Conservation (phyloP, 306 rosid genomes). For the Boehmeria nivea region DNA sequence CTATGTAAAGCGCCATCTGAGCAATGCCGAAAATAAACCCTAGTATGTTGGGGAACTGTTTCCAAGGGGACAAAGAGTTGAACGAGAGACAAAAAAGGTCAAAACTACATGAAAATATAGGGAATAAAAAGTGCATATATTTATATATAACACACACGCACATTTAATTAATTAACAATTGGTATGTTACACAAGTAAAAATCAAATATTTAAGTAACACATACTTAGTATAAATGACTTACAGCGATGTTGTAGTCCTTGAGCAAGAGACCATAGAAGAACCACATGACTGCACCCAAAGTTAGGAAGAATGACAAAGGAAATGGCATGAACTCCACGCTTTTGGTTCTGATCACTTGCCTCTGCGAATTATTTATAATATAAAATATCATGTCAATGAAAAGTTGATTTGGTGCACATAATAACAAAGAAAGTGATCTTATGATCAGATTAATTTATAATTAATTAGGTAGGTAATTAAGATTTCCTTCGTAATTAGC, state of each 20-base stretch:
- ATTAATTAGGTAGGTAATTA: too few species aligned
- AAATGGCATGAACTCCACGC: slow-evolving; percentile 92
- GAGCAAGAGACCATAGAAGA: slow-evolving; percentile 84
- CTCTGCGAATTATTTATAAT: slow-evolving; percentile 38
- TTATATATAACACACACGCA: too few species aligned
- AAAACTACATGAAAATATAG: not conserved
- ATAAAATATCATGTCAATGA: not conserved
- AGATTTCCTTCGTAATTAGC: too few species aligned
- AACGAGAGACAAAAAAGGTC: slow-evolving; percentile 8
- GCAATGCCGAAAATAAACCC: slow-evolving; percentile 81
- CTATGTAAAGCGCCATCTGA: slow-evolving; percentile 67
- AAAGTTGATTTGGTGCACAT: too few species aligned
- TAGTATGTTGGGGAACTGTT: slow-evolving; percentile 75
- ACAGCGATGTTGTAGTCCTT: slow-evolving; percentile 84
- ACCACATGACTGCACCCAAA: slow-evolving; percentile 84
- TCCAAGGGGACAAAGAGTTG: not conserved
- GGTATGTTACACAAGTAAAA: too few species aligned
- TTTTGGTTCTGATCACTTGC: slow-evolving; percentile 59
- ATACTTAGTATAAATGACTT: slow-evolving; percentile 12
- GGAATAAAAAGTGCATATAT: not conserved
- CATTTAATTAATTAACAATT: too few species aligned
- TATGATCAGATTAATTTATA: too few species aligned
- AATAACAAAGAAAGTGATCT: not conserved
- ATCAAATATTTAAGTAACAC: too few species aligned
- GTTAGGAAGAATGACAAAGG: slow-evolving; percentile 74